These are phyloP conservation scores for Lyophyllum semitale DNA, from an alignment of 768 basidiomycete species.

Conservation along the genomic window DNA sequence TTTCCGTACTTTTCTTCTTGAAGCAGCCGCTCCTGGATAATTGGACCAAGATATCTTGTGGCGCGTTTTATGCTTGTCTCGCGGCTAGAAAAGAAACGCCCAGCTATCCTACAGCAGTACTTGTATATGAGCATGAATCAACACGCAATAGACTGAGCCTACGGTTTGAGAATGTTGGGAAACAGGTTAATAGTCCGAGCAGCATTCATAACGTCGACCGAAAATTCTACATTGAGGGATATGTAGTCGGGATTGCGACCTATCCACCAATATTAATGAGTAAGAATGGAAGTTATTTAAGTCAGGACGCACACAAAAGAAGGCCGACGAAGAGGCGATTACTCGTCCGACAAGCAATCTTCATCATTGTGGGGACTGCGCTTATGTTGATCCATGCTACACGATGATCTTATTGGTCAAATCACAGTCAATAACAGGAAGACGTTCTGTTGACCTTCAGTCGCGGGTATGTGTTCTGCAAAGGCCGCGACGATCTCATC, in stretches of 20 bases:
- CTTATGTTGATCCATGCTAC: constrained; percentile 38
- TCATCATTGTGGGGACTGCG: constrained; percentile 27
- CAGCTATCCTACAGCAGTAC: constrained; percentile 15
- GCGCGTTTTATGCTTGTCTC: constrained; percentile 23
- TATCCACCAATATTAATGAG: constrained; percentile 38
- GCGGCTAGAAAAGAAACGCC: constrained; percentile 22
- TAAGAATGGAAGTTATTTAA: too few relatives aligned
- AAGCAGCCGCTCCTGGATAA: constrained; percentile 32
- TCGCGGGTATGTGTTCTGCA: constrained; percentile 34
- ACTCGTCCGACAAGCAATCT: constrained; percentile 37
- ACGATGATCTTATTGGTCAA: neutral
- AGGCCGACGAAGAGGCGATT: constrained; percentile 48
- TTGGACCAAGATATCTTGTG: constrained; percentile 27
- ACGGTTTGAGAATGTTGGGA: constrained; percentile 43
- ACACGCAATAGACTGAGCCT: constrained; percentile 5
- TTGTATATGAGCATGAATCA: constrained; percentile 22
- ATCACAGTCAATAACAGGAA: neutral
- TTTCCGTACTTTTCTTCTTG: constrained; percentile 27
- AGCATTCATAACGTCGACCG: constrained; percentile 29
- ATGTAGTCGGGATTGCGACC: constrained; percentile 37
- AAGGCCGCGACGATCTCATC: constrained; percentile 47
- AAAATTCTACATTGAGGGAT: constrained; percentile 28
- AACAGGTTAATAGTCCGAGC: constrained; percentile 31
- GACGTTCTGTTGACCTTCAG: constrained; percentile 22
- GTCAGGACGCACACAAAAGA: constrained; percentile 28